These are phyloP conservation scores for Tricholoma furcatifolium DNA, from an alignment of 768 basidiomycete species.

Conservation along the genomic window DNA sequence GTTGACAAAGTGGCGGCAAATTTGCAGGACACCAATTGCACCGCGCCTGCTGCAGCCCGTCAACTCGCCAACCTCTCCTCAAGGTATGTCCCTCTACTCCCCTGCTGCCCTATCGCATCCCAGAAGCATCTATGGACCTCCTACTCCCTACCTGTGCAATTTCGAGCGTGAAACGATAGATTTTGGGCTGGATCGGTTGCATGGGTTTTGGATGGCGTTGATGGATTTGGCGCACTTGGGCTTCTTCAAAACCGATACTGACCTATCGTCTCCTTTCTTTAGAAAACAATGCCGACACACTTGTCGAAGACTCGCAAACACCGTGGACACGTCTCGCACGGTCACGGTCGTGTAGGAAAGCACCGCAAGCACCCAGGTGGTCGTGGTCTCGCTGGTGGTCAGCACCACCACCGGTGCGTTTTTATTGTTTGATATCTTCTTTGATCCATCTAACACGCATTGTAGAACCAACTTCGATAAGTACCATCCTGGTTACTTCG, in stretches of 20 bases:
- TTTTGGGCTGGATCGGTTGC: slow-evolving; percentile 39
- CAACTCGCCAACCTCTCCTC: slow-evolving; percentile 52
- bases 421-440: not conserved
- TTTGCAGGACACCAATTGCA: slow-evolving; percentile 21
- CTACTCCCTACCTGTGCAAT: slow-evolving; percentile 3
- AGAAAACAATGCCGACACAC: slow-evolving; percentile 86
- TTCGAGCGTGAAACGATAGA: slow-evolving; percentile 24
- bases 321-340: slow-evolving; percentile 98
- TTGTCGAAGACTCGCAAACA: slow-evolving; percentile 98
- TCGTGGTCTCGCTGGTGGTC: slow-evolving; percentile 99
- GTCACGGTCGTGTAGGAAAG: slow-evolving; percentile 99
- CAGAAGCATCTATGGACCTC: slow-evolving; percentile 1
- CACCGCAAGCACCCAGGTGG: slow-evolving; percentile 99
- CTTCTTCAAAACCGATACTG: slow-evolving; percentile 18
- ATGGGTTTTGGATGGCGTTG: slow-evolving; percentile 48
- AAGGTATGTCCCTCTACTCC: slow-evolving; percentile 57
- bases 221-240: slow-evolving; percentile 18
- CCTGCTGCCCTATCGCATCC: slow-evolving; percentile 7
- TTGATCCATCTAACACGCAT: not conserved
- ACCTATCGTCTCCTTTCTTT: slow-evolving; percentile 15
- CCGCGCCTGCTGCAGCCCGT: slow-evolving; percentile 28
- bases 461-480: slow-evolving; percentile 93
- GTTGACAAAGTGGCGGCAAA: slow-evolving; percentile 29
- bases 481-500: slow-evolving; percentile 99
- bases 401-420: slow-evolving; percentile 95